Base-by-base conservation (phyloP, 352 stramenopile species). In the Globisporangium polare region DNA sequence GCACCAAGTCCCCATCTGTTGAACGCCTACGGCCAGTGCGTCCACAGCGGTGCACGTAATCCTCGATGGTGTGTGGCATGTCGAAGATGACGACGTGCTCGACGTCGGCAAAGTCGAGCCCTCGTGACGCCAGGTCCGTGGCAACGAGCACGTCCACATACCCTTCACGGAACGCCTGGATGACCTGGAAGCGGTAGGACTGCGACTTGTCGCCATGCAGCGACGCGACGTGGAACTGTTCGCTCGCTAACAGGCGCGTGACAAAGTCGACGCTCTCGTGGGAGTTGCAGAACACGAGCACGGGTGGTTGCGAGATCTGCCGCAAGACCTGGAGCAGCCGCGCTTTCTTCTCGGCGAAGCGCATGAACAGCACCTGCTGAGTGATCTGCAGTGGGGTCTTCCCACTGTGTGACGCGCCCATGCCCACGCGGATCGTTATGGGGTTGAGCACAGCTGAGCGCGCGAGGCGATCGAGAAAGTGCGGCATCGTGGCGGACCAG, bases 211-310 rank as follows among this genome's bases (percentile, higher is more conserved):
- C 95, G 7, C 89, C 91, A 72, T 99, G 95, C 33, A 99, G 91
- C 5, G 97, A 87, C 63, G 98, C 96, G 12, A 95, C 92, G 49
- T 97, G 94, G 63, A 99, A 94, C 60, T 94, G 90, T 63, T 99
- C 97, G 65, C 92, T 97, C 13, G 91, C 71, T 12, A 99, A 78
- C 67, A 99, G 73, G 5, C 86, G 77, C 71, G 92, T 96, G 12
- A 99, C 78, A 22, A 90, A 89, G 46, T 97, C 90, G 2, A 97
- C 97, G 66, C 90, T 90, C 57, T 97, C 90, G 61, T 98, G 96
- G n/a, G 79, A 96, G 60, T 99, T 97, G 47, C 98, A 87, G 70
- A 99, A 99, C 26, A 99, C 82, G 35, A 99, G 77, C 15, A 98
- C 91, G 6, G 96, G 97, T 7, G 96, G 96, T 2, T 80, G 67